phyloP scores from a whole-genome alignment of 257 asterid species.

The Petunia axillaris region DNA sequence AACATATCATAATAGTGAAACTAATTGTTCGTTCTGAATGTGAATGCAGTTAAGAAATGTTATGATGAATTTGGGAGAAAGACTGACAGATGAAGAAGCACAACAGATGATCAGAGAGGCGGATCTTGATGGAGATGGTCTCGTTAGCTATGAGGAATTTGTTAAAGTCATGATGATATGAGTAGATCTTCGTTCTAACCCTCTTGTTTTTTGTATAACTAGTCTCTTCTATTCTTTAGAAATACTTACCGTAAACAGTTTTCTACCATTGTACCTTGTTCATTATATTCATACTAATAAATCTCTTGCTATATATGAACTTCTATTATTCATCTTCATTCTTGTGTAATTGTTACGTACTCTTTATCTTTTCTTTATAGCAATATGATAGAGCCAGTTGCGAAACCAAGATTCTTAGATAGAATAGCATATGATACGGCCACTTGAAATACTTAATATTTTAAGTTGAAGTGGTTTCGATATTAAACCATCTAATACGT shows the following conservation, averaged over 20 bases:
- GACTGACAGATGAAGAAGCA: constrained; percentile 70
- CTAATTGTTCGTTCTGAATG: neutral
- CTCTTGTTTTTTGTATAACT: neutral
- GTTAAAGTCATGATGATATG: constrained; percentile 56
- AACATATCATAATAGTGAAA: neutral
- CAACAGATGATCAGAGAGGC: constrained; percentile 75
- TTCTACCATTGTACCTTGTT: neutral
- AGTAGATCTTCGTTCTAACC: neutral
- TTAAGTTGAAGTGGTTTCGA: no score
- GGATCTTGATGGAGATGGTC: constrained; percentile 71
- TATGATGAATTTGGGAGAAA: constrained; percentile 77
- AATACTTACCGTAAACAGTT: neutral
- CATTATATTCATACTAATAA: neutral
- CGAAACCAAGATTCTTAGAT: neutral
- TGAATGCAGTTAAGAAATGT: constrained; percentile 61
- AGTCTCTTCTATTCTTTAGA: neutral
- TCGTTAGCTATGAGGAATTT: constrained; percentile 69
- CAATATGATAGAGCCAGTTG: no score
- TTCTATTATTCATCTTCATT: neutral
- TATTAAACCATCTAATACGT: no score
- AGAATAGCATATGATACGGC: neutral
- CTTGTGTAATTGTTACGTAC: neutral
- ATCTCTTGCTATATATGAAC: neutral
- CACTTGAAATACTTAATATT: neutral
- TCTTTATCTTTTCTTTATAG: neutral